Conservation (phyloP, 2,329 filamentous ascomycete species). For the Lachnellula cervina region DNA sequence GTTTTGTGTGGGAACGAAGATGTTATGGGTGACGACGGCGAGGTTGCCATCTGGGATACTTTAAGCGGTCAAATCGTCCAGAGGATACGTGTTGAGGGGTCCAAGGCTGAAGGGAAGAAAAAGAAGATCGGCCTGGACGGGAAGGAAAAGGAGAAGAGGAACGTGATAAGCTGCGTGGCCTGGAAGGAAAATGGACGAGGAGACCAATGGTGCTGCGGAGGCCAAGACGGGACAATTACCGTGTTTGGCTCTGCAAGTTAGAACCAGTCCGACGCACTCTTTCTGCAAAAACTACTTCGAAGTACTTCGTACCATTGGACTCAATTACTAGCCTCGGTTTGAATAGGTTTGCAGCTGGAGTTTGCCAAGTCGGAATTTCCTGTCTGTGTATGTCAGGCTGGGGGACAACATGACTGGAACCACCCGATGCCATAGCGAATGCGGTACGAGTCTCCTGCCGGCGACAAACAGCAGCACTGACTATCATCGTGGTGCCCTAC, state of each 20-base stretch:
- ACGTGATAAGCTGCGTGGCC: slow-evolving; percentile 57
- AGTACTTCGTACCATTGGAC: too few species aligned
- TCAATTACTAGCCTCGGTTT: too few species aligned
- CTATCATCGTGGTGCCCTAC: too few species aligned
- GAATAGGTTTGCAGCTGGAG: too few species aligned
- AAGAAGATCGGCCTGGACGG: slow-evolving; percentile 55
- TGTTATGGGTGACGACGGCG: slow-evolving; percentile 16
- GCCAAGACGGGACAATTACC: slow-evolving; percentile 61
- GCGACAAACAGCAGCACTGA: too few species aligned
- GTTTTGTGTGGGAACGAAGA: slow-evolving; percentile 77
- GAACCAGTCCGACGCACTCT: too few species aligned
- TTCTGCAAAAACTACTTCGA: too few species aligned
- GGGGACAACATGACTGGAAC: too few species aligned
- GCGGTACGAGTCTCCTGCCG: too few species aligned
- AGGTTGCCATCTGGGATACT: slow-evolving; percentile 75
- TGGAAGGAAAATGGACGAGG: slow-evolving; percentile 60
- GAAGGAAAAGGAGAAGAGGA: slow-evolving; percentile 53
- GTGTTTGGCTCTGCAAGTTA: slow-evolving; percentile 44
- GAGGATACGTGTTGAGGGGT: slow-evolving; percentile 46
- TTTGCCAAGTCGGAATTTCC: too few species aligned
- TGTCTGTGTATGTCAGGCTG: too few species aligned
- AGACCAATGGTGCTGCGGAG: slow-evolving; percentile 60
- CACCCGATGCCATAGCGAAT: too few species aligned
- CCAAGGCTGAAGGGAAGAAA: slow-evolving; percentile 36
- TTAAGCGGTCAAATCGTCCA: slow-evolving; percentile 65